These are phyloP conservation scores for Botrytis fragariae DNA, from an alignment of 2,329 filamentous ascomycete genomes.

Conservation along the genomic window DNA sequence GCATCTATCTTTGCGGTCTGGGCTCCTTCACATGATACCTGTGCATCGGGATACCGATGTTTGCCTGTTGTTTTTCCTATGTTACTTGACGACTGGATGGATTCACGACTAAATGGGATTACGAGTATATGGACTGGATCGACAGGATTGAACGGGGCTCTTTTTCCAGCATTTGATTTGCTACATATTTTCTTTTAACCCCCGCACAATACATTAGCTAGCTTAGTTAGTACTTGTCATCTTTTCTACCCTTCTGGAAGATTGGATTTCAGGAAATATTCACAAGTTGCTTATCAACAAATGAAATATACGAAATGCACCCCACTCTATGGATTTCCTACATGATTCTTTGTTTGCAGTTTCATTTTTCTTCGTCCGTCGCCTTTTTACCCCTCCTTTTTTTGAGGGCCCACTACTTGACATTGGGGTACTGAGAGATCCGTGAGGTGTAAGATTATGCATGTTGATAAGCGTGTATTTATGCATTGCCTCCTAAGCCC, in stretches of 20 bases:
- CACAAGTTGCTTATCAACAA: constrained; percentile 18
- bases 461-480: neutral
- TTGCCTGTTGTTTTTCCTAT: constrained; percentile 18
- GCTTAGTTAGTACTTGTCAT: constrained; percentile 3
- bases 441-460: neutral
- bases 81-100: constrained; percentile 3
- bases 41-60: constrained; percentile 19
- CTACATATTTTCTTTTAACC: neutral
- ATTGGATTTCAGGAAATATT: neutral
- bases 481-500: neutral
- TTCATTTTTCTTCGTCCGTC: neutral
- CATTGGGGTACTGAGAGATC: neutral
- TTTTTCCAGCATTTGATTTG: constrained; percentile 11
- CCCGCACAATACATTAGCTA: constrained; percentile 12
- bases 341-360: neutral
- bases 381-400: neutral
- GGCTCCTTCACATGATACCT: constrained; percentile 17
- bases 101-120: neutral
- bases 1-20: constrained; percentile 17
- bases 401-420: neutral
- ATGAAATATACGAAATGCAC: constrained; percentile 17
- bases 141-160: neutral
- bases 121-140: neutral
- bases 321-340: neutral
- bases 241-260: constrained; percentile 13